phyloP scores from a whole-genome alignment of 164 flowering plant species.

The Chimonanthus praecox region DNA sequence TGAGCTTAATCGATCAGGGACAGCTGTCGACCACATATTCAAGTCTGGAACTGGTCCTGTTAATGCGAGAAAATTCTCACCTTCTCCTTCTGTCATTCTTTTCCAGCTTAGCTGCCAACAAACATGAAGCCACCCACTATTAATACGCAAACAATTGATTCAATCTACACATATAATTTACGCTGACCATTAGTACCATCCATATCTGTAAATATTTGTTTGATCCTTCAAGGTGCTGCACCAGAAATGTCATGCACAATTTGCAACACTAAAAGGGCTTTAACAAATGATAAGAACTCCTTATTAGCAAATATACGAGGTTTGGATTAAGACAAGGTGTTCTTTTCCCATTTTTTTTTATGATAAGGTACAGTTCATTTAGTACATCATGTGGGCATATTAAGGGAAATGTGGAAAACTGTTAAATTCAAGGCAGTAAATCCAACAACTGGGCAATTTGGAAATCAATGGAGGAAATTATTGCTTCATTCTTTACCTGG shows the following conservation, averaged over 20 bases:
- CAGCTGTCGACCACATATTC: slow-evolving; percentile 41
- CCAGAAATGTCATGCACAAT: background rate
- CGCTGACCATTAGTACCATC: background rate
- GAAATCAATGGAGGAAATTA: background rate
- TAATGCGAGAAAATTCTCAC: slow-evolving; percentile 69
- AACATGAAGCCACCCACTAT: background rate
- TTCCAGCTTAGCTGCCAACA: slow-evolving; percentile 59
- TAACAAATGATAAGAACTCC: background rate
- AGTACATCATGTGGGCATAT: no score
- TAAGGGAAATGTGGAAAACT: no score
- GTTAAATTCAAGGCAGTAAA: no score
- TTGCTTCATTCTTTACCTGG: no score
- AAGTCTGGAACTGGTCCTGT: slow-evolving; percentile 70
- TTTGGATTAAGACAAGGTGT: background rate
- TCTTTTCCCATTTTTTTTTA: no score
- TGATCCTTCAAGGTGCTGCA: background rate
- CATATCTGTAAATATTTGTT: background rate
- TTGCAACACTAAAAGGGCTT: background rate
- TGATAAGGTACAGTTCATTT: no score
- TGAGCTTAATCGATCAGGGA: slow-evolving; percentile 44
- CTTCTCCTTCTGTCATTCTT: slow-evolving; percentile 39
- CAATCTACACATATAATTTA: no score
- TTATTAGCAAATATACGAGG: no score
- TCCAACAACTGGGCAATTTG: background rate
- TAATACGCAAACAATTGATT: background rate